Base-by-base conservation (phyloP, 2,329 filamentous ascomycete species). In the Thermothelomyces thermophilus region DNA sequence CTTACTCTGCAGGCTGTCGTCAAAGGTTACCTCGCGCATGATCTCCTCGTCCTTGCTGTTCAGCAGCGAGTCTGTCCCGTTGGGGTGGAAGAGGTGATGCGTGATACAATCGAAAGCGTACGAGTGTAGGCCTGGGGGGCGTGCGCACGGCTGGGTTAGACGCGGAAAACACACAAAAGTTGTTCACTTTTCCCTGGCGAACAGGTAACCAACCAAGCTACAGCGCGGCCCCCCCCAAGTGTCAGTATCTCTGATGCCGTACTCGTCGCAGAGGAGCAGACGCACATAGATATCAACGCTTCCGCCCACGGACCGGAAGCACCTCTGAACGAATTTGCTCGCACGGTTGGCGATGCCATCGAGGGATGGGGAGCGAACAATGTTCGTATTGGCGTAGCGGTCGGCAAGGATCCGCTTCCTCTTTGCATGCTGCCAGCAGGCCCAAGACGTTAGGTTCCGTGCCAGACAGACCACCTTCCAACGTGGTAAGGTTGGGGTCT, bases 91-190 rank as follows among this genome's bases (percentile, higher is more conserved):
- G n/a, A 87, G 71, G 56, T 85, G 82, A 58, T 84, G 79, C 0
- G 82, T 83, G 24, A 81, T 75, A 58, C 83, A 84, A 60, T 87
- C 83, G 46, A 85, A 79, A 1, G 83, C 83, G 61, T 83, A 87
- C 22, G 82, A 76, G 55, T 87, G 83, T 1, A 86, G 68, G 19
- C 65, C 69, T 63, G 5, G 24, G 7, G n/a, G n/a, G n/a, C n/a
- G n/a, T n/a, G 5, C 10, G 26, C 14, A 20, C 8, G 24, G 2
- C 39, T 41, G 5, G 10, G 39, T 41, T 17, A 41, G 39, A 19
- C 9, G 6, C 16, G 24, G 24, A 14, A 7, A 1, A 1, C 20
- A 14, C 13, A 13, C 13, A n/a, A 7, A 14, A n/a, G n/a, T n/a
- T n/a, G n/a, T n/a, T n/a, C 8, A 2, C 3, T 5, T 17, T 30